Conservation (phyloP, 139 green algal genomes). For the Dunaliella primolecta region DNA sequence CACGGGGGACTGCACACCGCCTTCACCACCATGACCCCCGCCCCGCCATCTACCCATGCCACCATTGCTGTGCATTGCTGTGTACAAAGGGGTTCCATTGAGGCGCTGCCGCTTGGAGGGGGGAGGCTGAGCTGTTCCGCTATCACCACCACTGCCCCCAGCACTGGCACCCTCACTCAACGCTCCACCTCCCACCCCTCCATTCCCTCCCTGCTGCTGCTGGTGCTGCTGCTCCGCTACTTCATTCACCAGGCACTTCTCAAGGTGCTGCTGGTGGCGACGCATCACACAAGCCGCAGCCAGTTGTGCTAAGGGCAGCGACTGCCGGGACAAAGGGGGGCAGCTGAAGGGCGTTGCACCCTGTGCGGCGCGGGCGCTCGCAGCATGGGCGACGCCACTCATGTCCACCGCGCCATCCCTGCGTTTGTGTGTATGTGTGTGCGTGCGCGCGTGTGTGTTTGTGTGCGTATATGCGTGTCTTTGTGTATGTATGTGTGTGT, state of each 20-base stretch:
- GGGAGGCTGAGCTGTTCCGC: background rate
- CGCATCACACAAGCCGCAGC: background rate
- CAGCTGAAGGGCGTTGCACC: background rate
- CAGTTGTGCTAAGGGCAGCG: background rate
- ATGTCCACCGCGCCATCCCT: background rate
- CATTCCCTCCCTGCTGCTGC: too few species aligned
- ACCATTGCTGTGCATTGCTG: too few species aligned
- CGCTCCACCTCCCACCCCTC: too few species aligned
- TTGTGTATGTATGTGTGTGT: too few species aligned
- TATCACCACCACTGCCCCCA: background rate
- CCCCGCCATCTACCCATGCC: too few species aligned
- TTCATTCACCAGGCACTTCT: too few species aligned
- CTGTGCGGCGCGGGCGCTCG: background rate
- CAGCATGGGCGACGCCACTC: background rate
- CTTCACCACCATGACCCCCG: too few species aligned
- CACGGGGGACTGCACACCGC: background rate
- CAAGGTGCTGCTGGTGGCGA: background rate
- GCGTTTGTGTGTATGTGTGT: too few species aligned
- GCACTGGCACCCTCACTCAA: background rate
- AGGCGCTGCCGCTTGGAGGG: background rate
- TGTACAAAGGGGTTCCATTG: too few species aligned
- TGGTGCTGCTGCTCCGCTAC: too few species aligned
- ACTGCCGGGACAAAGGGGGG: background rate
- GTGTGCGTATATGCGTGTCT: too few species aligned
- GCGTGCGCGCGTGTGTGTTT: too few species aligned